phyloP scores from a whole-genome alignment of 2,329 filamentous ascomycete genomes.

The Fusarium napiforme region DNA sequence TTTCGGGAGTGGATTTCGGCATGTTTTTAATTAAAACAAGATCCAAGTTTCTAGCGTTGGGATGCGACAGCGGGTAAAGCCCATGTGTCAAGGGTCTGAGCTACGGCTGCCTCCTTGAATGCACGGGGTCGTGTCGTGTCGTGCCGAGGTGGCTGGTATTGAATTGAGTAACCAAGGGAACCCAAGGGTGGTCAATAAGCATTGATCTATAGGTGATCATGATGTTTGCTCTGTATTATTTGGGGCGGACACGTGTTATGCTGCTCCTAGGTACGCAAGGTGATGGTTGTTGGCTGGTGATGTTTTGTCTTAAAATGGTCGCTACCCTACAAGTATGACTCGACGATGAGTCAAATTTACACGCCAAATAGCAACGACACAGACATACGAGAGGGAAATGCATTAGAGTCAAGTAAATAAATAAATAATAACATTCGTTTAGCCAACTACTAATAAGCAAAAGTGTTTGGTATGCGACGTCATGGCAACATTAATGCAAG shows the following conservation, averaged over 20 bases:
- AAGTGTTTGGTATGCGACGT: not conserved
- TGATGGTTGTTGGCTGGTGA: not conserved
- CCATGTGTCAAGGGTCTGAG: not conserved
- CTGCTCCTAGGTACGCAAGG: not conserved
- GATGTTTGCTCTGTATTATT: rapidly evolving
- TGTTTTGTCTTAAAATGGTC: not conserved
- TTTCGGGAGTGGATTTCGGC: not conserved
- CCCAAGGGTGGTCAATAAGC: rapidly evolving
- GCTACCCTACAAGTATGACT: not conserved
- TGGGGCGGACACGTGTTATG: not conserved
- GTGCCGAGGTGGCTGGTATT: not conserved
- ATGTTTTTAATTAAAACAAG: slow-evolving; percentile 15
- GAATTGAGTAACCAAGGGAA: too few relatives aligned
- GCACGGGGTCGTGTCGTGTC: not conserved
- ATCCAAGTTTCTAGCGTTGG: slow-evolving; percentile 3
- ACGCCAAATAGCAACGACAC: too few relatives aligned
- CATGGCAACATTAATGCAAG: not conserved
- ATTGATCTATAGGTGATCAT: rapidly evolving
- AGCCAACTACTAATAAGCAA: rapidly evolving
- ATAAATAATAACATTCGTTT: too few relatives aligned
- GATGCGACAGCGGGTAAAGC: not conserved
- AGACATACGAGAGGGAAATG: rapidly evolving
- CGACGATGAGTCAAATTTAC: not conserved
- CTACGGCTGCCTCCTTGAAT: not conserved
- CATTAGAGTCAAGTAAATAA: rapidly evolving